Evolutionary conservation across 495 filamentous ascomycete genomes (phyloP).

Genomic region (Penicillium atrosanguineum): DNA sequence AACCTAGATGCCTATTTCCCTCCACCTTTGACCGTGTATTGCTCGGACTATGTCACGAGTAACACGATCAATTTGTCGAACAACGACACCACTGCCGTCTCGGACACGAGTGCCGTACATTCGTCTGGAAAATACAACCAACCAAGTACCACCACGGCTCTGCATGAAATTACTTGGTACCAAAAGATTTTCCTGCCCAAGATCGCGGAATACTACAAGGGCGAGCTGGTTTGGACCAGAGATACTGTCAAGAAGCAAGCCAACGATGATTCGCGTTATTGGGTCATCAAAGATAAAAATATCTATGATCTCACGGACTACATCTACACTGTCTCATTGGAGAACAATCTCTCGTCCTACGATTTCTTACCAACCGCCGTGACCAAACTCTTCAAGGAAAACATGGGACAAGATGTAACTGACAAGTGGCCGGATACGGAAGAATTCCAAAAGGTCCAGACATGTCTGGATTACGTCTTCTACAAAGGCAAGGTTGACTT

Average conservation of each 20-base stretch:
- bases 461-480: conserved; percentile 81
- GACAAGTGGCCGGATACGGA: conserved; percentile 54
- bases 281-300: conserved; percentile 71
- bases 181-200: conserved; percentile 65
- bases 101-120: conserved; percentile 56
- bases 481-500: conserved; percentile 84
- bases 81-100: conserved; percentile 59
- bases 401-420: conserved; percentile 77
- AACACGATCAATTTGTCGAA: conserved; percentile 49
- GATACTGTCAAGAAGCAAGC: conserved; percentile 54
- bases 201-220: conserved; percentile 84
- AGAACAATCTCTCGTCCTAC: conserved; percentile 52
- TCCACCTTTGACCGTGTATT: conserved; percentile 73
- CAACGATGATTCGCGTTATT: conserved; percentile 63
- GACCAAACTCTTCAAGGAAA: conserved; percentile 62
- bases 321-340: conserved; percentile 61
- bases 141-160: conserved; percentile 47
- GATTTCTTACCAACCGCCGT: conserved; percentile 67
- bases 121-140: conserved; percentile 58
- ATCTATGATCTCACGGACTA: conserved; percentile 93
- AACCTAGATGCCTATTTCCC: conserved; percentile 83
- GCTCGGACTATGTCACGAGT: conserved; percentile 60
- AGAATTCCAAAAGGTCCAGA: conserved; percentile 55
- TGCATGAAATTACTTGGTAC: conserved; percentile 76
- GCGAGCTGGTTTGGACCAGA: conserved; percentile 73